Evolutionary conservation across 73 alveolate species (phyloP), one percentile per base, ranked within the genome.

Genomic region (Blepharisma japonicum): DNA sequence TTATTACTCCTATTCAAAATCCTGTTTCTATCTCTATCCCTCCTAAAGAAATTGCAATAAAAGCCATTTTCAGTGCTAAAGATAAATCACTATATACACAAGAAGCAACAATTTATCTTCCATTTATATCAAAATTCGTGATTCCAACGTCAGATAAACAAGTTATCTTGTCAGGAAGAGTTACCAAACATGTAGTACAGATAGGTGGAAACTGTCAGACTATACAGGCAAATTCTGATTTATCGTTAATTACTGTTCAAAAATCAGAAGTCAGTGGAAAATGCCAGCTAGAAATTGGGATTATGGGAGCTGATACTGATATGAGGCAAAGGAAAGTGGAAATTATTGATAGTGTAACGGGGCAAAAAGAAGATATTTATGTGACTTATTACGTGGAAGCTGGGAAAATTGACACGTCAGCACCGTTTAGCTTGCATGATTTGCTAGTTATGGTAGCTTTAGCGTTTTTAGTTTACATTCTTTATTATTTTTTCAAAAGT

Each of bases 1-100:
- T 66, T 18, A 20, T 83, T 9, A 66, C 72, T n/a, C 83, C 67
- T 21, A 47, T 25, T 0, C 21, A 55, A 7, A 80, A 76, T 39
- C 74, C 50, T 8, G 20, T 21, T 32, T 14, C 49, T 25, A 78
- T 32, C 5, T 25, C 56, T 14, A 39, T 55, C 45, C 78, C 86
- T 25, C 74, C 74, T 1, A 61, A 25, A 5, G 74, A 61, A n/a
- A n/a, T 61, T 18, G 46, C 23, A 8, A 61, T 61, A 14, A 61
- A 61, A 8, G 23, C 5, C 11, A 25, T 61, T 14, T n/a, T 61
- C 47, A 9, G 50, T 14, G 38, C 74, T 25, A 61, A 61, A 61
- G 74, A 39, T 25, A 14, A 25, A 61, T 20, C 50, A 14, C 74
- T 61, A 1, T 61, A 61, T 39, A 61, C 47, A 1, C 23, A 14